Evolutionary conservation across 805 yeast genomes (phyloP), one percentile per base, ranked within the genome.

Genomic region (Lipomyces sp.): DNA sequence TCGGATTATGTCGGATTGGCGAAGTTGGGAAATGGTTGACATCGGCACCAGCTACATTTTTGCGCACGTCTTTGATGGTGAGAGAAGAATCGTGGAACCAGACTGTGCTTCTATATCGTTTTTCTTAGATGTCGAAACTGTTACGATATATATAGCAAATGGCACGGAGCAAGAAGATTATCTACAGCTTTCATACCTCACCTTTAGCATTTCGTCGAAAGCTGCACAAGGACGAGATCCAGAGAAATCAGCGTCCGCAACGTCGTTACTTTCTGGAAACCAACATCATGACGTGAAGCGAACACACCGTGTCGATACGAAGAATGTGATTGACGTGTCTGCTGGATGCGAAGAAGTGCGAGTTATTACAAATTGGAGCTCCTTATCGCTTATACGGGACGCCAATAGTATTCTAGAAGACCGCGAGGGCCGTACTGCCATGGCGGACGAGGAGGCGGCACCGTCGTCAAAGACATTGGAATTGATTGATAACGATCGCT

Each of bases 1-100:
- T 32, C 78, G 81, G 2, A 81, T 87, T 0, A 92, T 92, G 72
- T 80, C 87, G 0, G 80, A 83, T 13, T 95, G 98, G 98, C 85
- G 98, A 80, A 86, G 87, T 66, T 93, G 98, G 98, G 99, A 94
- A 72, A 88, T 90, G 55, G 81, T 86, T 39, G 85, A 85, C 72
- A 83, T 87, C 30, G 83, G 83, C n/a, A 79, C 83, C 50, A 83
- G 87, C 61, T 85, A 81, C 63, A 80, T 90, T 32, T 86, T 89
- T 72, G 76, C 77, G 39, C 79, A 79, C 68, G 81, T 85, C 2
- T 88, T 88, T 72, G 74, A 74, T n/a, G 73, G 73, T n/a, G 68
- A 68, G 51, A 18, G 53, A n/a, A 57, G 60, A 34, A 53, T 72
- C 33, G 39, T 65, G 62, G 18, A 18, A 64, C 10, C 57, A 64